Percentiles rank a stretch among this genome's conserved stretches.
Conservation (phyloP, 768 basidiomycete species). For the Ramaria sp. region DNA sequence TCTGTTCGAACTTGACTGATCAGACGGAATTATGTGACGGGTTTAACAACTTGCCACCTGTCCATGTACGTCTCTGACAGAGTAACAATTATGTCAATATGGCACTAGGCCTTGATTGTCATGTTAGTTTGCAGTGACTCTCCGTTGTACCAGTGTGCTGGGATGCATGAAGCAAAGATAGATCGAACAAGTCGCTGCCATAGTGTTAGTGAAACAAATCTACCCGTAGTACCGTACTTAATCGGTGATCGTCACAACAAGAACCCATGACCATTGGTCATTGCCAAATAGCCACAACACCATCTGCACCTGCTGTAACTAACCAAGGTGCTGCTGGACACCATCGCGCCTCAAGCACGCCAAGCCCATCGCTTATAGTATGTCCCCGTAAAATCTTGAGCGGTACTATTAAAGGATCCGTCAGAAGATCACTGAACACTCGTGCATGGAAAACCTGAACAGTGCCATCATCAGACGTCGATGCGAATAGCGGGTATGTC, state of each 20-base stretch:
- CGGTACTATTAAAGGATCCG: constrained; percentile 94
- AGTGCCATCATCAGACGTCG: constrained; percentile 92
- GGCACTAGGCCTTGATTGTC: too few species aligned
- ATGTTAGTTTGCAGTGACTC: too few species aligned
- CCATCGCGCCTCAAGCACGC: constrained; percentile 89
- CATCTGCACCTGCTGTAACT: constrained; percentile 87
- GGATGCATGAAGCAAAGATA: not conserved
- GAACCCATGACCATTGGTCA: constrained; percentile 3
- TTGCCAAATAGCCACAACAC: constrained; percentile 71
- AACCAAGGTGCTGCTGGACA: constrained; percentile 87
- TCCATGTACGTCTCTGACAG: too few species aligned
- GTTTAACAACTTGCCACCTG: too few species aligned
- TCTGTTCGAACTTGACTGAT: too few species aligned
- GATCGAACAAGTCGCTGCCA: too few species aligned
- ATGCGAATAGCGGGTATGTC: constrained; percentile 90
- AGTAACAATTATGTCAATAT: too few species aligned
- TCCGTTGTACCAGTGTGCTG: too few species aligned
- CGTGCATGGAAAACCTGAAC: constrained; percentile 96
- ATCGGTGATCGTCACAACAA: not conserved
- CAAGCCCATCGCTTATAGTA: constrained; percentile 71
- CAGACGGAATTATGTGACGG: too few species aligned
- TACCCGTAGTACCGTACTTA: not conserved
- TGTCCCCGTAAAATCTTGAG: constrained; percentile 96
- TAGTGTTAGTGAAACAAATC: not conserved
- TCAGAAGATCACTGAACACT: constrained; percentile 91